Base-by-base conservation (phyloP, 73 alveolate genomes). In the Tetrahymena malaccensis region DNA sequence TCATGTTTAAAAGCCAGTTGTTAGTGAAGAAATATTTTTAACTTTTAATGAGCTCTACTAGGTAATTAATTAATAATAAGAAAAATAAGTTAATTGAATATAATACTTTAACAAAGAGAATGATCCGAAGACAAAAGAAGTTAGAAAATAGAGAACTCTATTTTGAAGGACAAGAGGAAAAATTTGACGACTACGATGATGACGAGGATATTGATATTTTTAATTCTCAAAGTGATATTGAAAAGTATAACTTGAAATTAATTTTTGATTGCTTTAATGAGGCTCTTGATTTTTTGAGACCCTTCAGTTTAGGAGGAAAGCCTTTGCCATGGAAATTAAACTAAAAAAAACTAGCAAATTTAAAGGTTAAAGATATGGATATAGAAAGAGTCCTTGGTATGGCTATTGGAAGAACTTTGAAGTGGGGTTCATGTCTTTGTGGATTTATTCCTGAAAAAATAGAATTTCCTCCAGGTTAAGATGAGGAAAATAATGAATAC, bases 231-330 rank as follows among this genome's bases (percentile, higher is more conserved):
- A 70, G 89, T 70, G 89, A 70, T 22, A 70, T 70, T 70, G 89
- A 70, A 70, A 70, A 70, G 12, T 70, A 70, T 31, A 70, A 70
- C 31, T 31, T 70, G 25, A 94, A 94, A 50, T 34, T 83, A 38
- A 94, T 94, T n/a, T 94, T 94, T 43, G 96, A 94, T 50, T 94
- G 96, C n/a, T 50, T 89, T 19, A 94, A 94, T 40, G 96, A 94
- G 93, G 96, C 96, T 44, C 93, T 94, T 5, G 95, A 94, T 44
- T 85, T 70, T 31, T 55, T 83, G 35, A 83, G 96, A 83, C 96
- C 96, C 4, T 94, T n/a, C 16, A 50, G 96, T 40, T 40, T 94
- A 15, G 93, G 93, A 94, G 96, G 96, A 31, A 40, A 43, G 27
- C 96, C 96, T 35, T 19, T 94, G 37, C 96, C 96, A 9, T 94